Base-by-base conservation (phyloP, 345 rosid species). In the Passiflora organensis region DNA sequence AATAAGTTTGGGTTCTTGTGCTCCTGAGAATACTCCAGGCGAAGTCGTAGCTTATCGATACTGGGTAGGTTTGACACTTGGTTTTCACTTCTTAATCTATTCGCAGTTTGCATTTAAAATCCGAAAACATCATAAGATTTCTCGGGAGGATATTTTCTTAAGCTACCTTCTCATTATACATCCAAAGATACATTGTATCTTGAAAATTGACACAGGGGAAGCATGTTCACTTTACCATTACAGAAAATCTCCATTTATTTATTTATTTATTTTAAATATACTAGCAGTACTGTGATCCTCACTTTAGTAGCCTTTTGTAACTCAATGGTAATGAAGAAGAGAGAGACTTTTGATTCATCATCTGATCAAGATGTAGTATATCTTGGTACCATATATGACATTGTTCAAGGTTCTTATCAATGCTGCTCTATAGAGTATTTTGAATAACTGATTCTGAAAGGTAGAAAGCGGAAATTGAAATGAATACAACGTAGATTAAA, bases 11-110 rank as follows among this genome's bases (percentile, higher is more conserved):
- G 95, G 95, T 37, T 72, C 90, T 67, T 77, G 82, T 72, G 82
- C 78, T 70, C 79, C 84, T 32, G 88, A 79, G 56, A 83, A 82
- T 72, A 76, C 96, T 73, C 88, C 91, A 14, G 96, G 91, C 43
- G 97, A 91, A 74, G 80, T 91, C 68, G 78, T 87, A 69, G 97
- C 97, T 11, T 91, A 73, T 63, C 72, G 97, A 76, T 91, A 91
- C 52, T 87, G 97, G 97, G 97, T 87, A 66, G 64, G 91, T 64
- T 69, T 68, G 53, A 67, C 25, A 24, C 48, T 62, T 62, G 54
- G 37, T 48, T 50, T 48, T 39, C 41, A 9, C 36, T 39, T 41
- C 43, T 21, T 58, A 46, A n/a, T n/a, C 37, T 46, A 32, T 32
- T n/a, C 25, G 42, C 42, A 4, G 8, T 16, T 54, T 37, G 8